These are phyloP conservation scores for Talaromyces sp. DNA, from an alignment of 2,329 filamentous ascomycete genomes.

Conservation along the genomic window DNA sequence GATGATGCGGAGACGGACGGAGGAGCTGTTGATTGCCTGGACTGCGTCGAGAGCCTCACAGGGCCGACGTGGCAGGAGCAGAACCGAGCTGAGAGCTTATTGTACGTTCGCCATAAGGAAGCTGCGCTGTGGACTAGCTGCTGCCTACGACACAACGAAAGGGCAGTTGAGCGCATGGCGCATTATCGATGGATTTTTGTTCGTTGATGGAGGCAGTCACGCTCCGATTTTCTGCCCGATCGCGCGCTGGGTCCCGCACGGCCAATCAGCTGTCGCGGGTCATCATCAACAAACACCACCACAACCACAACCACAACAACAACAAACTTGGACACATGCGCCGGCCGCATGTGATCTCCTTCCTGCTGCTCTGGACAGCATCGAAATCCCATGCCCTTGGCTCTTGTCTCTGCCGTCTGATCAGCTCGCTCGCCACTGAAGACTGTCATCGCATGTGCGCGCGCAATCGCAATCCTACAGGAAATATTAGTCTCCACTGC, in stretches of 20 bases:
- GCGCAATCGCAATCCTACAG: no score
- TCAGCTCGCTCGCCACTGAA: neutral
- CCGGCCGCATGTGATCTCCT: neutral
- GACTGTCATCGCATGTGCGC: neutral
- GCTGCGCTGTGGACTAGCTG: neutral
- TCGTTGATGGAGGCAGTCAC: neutral
- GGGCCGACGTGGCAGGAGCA: conserved; percentile 6
- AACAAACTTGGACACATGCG: neutral
- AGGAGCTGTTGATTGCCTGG: neutral
- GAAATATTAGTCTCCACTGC: neutral
- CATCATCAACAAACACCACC: neutral
- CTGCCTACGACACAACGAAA: conserved; percentile 8
- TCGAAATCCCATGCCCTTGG: neutral
- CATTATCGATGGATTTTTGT: neutral
- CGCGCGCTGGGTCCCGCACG: neutral
- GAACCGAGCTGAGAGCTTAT: neutral
- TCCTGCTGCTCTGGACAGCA: neutral
- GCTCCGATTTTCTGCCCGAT: neutral
- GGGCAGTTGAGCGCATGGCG: conserved; percentile 7
- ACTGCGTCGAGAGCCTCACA: neutral
- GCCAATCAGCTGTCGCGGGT: neutral
- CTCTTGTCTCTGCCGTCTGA: neutral
- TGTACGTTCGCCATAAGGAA: neutral
- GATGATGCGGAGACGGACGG: conserved; percentile 18
- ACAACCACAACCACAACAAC: neutral